Percentiles rank a stretch among this genome's conserved stretches.
Conservation (phyloP, 768 basidiomycete species). For the Mycena leptocephala region DNA sequence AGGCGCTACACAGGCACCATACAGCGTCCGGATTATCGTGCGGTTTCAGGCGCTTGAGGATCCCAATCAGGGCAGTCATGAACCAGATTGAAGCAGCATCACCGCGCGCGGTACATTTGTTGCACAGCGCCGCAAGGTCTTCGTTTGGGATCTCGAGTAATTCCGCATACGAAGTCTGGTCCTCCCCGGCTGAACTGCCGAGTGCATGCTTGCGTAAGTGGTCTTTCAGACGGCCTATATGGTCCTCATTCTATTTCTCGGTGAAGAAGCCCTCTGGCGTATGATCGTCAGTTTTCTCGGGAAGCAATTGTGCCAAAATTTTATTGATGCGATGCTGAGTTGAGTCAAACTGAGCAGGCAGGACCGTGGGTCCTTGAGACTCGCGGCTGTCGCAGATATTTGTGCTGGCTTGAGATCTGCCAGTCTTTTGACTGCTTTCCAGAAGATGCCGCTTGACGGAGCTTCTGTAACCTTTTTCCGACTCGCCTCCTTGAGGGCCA, state of each 20-base stretch:
- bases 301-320: background rate
- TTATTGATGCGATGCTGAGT: background rate
- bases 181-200: background rate
- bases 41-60: background rate
- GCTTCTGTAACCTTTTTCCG: slow-evolving; percentile 11
- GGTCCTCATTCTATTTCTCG: background rate
- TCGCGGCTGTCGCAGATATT: background rate
- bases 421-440: background rate
- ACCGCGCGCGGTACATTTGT: background rate
- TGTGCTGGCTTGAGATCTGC: slow-evolving; percentile 3
- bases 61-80: background rate
- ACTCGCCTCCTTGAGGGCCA: background rate
- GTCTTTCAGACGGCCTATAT: slow-evolving; percentile 4
- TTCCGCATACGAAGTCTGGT: background rate
- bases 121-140: background rate
- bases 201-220: background rate
- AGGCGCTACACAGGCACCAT: too few relatives aligned
- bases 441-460: background rate
- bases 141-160: slow-evolving; percentile 1
- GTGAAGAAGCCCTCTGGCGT: slow-evolving; percentile 7
- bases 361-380: slow-evolving; percentile 1
- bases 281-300: background rate
- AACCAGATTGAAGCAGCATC: background rate
- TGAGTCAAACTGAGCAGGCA: background rate
- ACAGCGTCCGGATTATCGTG: background rate